These are phyloP conservation scores for Blepharisma japonicum DNA, from an alignment of 73 alveolate species.

Conservation along the genomic window DNA sequence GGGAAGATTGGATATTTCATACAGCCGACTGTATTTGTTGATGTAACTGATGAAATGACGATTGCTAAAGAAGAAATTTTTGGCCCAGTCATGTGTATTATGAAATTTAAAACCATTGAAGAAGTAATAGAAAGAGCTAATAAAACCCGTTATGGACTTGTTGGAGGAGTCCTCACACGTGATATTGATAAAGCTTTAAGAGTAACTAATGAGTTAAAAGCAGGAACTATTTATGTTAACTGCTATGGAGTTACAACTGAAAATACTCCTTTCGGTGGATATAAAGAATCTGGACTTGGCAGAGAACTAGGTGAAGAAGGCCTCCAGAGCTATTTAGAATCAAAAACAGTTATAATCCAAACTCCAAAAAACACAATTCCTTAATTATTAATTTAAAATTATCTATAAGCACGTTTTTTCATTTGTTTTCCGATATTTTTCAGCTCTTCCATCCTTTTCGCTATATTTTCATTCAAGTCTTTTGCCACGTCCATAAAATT, in stretches of 20 bases:
- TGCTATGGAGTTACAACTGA: conserved; percentile 53
- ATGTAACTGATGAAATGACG: conserved; percentile 82
- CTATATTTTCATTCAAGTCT: too few species aligned
- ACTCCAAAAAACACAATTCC: conserved; percentile 43
- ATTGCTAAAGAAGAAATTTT: conserved; percentile 65
- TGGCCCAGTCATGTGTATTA: conserved; percentile 86
- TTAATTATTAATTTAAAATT: conserved; percentile 1
- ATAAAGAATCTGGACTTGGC: conserved; percentile 85
- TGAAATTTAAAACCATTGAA: conserved; percentile 76
- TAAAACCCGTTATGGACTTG: conserved; percentile 85
- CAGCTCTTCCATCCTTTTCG: too few species aligned
- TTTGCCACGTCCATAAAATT: too few species aligned
- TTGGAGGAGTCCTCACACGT: conserved; percentile 79
- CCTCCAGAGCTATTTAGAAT: conserved; percentile 41
- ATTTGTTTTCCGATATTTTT: too few species aligned
- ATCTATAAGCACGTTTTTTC: too few species aligned
- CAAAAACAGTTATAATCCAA: conserved; percentile 43
- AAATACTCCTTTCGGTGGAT: conserved; percentile 88
- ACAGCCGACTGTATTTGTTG: conserved; percentile 82
- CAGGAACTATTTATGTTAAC: conserved; percentile 86
- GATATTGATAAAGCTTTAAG: conserved; percentile 57
- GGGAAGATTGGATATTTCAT: conserved; percentile 59
- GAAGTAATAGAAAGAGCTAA: conserved; percentile 89
- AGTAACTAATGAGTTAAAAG: conserved; percentile 65
- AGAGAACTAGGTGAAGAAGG: conserved; percentile 77